Conservation (phyloP, 164 flowering plant species). For the Umbellularia californica region DNA sequence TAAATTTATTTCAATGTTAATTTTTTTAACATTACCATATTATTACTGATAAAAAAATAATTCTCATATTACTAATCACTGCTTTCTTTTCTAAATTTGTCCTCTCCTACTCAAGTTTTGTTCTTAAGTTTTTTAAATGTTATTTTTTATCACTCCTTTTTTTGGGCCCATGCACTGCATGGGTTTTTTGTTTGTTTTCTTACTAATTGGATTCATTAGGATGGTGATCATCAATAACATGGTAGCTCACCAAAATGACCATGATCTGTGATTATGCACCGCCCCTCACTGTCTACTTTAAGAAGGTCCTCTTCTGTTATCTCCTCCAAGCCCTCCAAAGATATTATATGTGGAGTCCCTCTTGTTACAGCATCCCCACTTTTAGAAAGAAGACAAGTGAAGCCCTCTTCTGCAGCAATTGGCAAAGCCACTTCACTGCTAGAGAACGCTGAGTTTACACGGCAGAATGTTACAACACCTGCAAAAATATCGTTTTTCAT, state of each 20-base stretch:
- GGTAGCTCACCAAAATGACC: slow-evolving; percentile 76
- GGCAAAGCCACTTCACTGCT: slow-evolving; percentile 85
- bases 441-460: slow-evolving; percentile 80
- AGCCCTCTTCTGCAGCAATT: slow-evolving; percentile 86
- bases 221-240: not conserved
- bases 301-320: slow-evolving; percentile 60
- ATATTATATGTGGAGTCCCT: slow-evolving; percentile 14
- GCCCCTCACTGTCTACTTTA: slow-evolving; percentile 85
- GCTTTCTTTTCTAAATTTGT: no score
- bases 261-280: slow-evolving; percentile 96
- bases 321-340: slow-evolving; percentile 48
- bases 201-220: not conserved
- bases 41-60: not conserved
- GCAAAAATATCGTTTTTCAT: not conserved
- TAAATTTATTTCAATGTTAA: no score
- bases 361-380: slow-evolving; percentile 18
- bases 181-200: not conserved
- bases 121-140: no score
- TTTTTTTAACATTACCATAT: not conserved
- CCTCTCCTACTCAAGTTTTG: no score
- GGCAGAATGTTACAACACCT: slow-evolving; percentile 99
- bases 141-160: no score
- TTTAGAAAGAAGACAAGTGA: slow-evolving; percentile 62
- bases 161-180: no score
- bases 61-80: no score